Evolutionary conservation across 805 yeast species (phyloP).

Genomic region (Torulaspora quercuum): DNA sequence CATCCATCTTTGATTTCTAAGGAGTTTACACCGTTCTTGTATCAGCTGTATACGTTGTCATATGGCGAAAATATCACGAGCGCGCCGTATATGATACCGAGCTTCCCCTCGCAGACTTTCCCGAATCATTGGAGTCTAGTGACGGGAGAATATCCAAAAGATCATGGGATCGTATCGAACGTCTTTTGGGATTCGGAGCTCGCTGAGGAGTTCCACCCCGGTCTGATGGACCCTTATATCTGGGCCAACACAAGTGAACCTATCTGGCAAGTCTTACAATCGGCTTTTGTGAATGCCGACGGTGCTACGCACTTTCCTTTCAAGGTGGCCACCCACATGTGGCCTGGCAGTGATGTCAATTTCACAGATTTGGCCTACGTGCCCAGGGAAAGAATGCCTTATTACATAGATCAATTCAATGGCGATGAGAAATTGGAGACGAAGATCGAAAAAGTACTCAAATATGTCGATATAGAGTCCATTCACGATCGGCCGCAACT

Average conservation of each 20-base stretch:
- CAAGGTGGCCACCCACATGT: slow-evolving; percentile 67
- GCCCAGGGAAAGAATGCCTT: slow-evolving; percentile 45
- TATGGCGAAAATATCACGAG: slow-evolving; percentile 38
- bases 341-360: slow-evolving; percentile 89
- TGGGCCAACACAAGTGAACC: slow-evolving; percentile 84
- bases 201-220: slow-evolving; percentile 49
- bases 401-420: slow-evolving; percentile 59
- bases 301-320: slow-evolving; percentile 10
- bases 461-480: slow-evolving; percentile 59
- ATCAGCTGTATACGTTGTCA: slow-evolving; percentile 49
- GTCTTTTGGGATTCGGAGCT: slow-evolving; percentile 48
- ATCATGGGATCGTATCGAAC: slow-evolving; percentile 74
- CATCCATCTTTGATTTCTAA: slow-evolving; percentile 81
- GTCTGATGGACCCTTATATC: slow-evolving; percentile 55
- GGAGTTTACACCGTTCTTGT: slow-evolving; percentile 66
- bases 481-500: slow-evolving; percentile 65
- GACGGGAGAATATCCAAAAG: slow-evolving; percentile 79
- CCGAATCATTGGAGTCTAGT: slow-evolving; percentile 91
- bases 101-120: slow-evolving; percentile 85
- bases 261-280: slow-evolving; percentile 72
- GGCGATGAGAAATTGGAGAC: slow-evolving; percentile 50
- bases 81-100: slow-evolving; percentile 79
- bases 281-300: slow-evolving; percentile 46
- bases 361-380: slow-evolving; percentile 21
- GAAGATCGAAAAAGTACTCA: slow-evolving; percentile 56